phyloP scores from a whole-genome alignment of 2,329 filamentous ascomycete species.

The Colletotrichum eleusines region DNA sequence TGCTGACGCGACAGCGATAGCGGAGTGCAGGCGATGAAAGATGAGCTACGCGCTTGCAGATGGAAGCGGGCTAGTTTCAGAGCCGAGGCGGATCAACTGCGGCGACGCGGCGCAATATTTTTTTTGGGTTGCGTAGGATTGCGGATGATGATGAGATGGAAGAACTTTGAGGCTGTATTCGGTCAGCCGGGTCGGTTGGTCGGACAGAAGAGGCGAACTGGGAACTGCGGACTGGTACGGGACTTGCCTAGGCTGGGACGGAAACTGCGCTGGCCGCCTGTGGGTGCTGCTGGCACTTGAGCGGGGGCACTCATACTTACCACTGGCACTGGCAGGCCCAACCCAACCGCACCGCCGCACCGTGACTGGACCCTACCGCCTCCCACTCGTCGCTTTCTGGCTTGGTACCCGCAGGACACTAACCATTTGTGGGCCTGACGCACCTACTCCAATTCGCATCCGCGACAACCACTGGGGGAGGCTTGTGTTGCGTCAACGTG shows the following conservation, averaged over 20 bases:
- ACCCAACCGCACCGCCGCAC: slow-evolving; percentile 4
- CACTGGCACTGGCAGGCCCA: slow-evolving; percentile 13
- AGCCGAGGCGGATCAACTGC: slow-evolving; percentile 13
- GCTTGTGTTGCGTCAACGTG: slow-evolving; percentile 38
- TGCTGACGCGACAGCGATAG: slow-evolving; percentile 37
- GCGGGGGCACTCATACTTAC: slow-evolving; percentile 13
- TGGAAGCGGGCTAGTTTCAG: slow-evolving; percentile 1
- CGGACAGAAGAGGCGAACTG: slow-evolving; percentile 40
- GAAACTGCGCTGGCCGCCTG: slow-evolving; percentile 35
- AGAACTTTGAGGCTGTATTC: slow-evolving; percentile 42
- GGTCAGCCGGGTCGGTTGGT: slow-evolving; percentile 35
- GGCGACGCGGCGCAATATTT: slow-evolving; percentile 38
- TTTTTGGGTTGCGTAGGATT: slow-evolving; percentile 32
- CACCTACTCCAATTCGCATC: slow-evolving; percentile 28
- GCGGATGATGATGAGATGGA: slow-evolving; percentile 39
- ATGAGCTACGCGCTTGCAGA: slow-evolving; percentile 21
- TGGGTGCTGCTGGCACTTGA: slow-evolving; percentile 26
- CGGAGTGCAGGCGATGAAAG: slow-evolving; percentile 25
- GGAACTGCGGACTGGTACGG: slow-evolving; percentile 21
- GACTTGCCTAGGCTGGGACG: slow-evolving; percentile 39
- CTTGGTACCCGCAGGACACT: slow-evolving; percentile 31
- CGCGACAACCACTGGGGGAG: slow-evolving; percentile 20
- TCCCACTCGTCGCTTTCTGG: slow-evolving; percentile 24
- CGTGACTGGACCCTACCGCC: slow-evolving; percentile 12
- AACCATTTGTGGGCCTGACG: slow-evolving; percentile 22